These are phyloP conservation scores for Neocucurbitaria cava DNA, from an alignment of 2,329 filamentous ascomycete species.

Conservation along the genomic window DNA sequence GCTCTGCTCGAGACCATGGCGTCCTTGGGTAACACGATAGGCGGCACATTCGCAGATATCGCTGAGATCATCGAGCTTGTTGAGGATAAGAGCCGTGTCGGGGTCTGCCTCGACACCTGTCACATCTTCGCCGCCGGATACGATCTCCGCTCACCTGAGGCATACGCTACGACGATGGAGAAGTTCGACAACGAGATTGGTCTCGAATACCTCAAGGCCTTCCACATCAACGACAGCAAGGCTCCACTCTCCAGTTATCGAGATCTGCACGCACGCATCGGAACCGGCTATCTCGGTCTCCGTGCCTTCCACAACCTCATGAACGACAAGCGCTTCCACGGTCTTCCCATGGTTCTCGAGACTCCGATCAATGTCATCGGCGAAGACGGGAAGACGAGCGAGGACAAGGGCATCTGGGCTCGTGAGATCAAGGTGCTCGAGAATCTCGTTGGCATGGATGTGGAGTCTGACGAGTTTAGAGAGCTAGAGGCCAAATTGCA, in stretches of 20 bases:
- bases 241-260: slow-evolving; percentile 81
- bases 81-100: slow-evolving; percentile 81
- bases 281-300: slow-evolving; percentile 90
- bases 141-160: slow-evolving; percentile 77
- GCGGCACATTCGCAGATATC: slow-evolving; percentile 84
- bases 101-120: slow-evolving; percentile 96
- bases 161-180: slow-evolving; percentile 75
- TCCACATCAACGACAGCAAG: slow-evolving; percentile 97
- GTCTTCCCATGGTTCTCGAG: slow-evolving; percentile 90
- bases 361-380: slow-evolving; percentile 85
- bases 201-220: slow-evolving; percentile 77
- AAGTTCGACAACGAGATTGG: slow-evolving; percentile 82
- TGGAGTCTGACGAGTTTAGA: slow-evolving; percentile 75
- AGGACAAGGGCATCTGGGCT: slow-evolving; percentile 88
- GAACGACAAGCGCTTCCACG: slow-evolving; percentile 78
- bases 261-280: slow-evolving; percentile 95
- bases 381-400: slow-evolving; percentile 66
- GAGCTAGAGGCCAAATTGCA: slow-evolving; percentile 70
- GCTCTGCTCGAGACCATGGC: slow-evolving; percentile 97
- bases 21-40: slow-evolving; percentile 82
- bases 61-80: slow-evolving; percentile 81
- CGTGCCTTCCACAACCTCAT: slow-evolving; percentile 90
- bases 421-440: slow-evolving; percentile 95
- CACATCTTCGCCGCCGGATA: slow-evolving; percentile 95
- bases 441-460: slow-evolving; percentile 82